These are phyloP conservation scores for Claviceps sorghi DNA, from an alignment of 2,329 filamentous ascomycete genomes.

Conservation along the genomic window DNA sequence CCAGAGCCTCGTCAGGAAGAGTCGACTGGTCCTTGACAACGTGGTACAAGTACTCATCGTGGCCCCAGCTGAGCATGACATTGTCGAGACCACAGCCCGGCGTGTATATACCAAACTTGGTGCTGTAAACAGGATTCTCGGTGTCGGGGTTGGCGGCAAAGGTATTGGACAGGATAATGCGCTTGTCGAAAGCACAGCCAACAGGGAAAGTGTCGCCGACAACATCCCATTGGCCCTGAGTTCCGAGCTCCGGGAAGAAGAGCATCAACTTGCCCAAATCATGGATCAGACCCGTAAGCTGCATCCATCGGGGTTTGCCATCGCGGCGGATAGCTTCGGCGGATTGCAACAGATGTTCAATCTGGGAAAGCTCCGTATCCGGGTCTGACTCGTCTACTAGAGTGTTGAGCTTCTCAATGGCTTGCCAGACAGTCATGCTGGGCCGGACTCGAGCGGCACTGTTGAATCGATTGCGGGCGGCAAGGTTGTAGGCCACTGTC, in stretches of 20 bases:
- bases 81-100: constrained; percentile 72
- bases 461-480: constrained; percentile 47
- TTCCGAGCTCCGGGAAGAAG: constrained; percentile 50
- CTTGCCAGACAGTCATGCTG: constrained; percentile 77
- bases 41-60: constrained; percentile 79
- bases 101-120: constrained; percentile 65
- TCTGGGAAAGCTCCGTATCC: constrained; percentile 74
- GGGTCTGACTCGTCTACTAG: constrained; percentile 85
- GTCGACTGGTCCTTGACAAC: constrained; percentile 70
- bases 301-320: constrained; percentile 71
- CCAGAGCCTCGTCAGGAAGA: constrained; percentile 67
- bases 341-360: constrained; percentile 77
- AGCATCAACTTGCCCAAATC: constrained; percentile 68
- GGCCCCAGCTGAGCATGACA: constrained; percentile 80
- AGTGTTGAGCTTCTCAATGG: constrained; percentile 84
- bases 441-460: constrained; percentile 45
- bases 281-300: constrained; percentile 62
- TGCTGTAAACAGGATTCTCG: constrained; percentile 55
- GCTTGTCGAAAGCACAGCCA: constrained; percentile 57
- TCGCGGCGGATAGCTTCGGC: constrained; percentile 82
- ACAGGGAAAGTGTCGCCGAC: constrained; percentile 78
- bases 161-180: constrained; percentile 68
- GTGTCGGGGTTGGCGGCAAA: constrained; percentile 66
- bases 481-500: constrained; percentile 72
- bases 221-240: constrained; percentile 85